phyloP scores from a whole-genome alignment of 2,329 filamentous ascomycete genomes.

The Claviceps digitariae region DNA sequence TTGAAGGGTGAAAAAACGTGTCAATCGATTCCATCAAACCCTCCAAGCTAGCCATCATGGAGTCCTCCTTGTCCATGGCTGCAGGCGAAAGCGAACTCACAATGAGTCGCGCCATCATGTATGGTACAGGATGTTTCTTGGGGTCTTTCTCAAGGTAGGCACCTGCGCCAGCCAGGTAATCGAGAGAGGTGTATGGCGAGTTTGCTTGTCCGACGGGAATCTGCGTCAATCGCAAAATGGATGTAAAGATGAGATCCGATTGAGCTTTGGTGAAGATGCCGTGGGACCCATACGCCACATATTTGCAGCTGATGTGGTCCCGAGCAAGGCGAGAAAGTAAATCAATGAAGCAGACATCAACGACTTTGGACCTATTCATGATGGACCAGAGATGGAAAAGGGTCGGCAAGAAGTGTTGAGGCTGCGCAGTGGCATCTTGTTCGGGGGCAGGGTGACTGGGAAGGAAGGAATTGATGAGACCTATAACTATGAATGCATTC shows the following conservation, averaged over 20 bases:
- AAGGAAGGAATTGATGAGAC: constrained; percentile 72
- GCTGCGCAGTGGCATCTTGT: constrained; percentile 61
- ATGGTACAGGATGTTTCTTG: constrained; percentile 82
- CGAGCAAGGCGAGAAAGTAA: constrained; percentile 76
- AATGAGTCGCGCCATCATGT: constrained; percentile 87
- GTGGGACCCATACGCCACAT: constrained; percentile 71
- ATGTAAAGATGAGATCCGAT: constrained; percentile 83
- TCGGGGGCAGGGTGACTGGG: constrained; percentile 69
- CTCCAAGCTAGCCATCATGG: constrained; percentile 73
- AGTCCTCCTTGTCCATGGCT: constrained; percentile 63
- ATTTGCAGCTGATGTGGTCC: constrained; percentile 61
- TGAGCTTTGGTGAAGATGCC: constrained; percentile 90
- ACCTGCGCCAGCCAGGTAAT: constrained; percentile 70
- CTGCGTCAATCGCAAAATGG: constrained; percentile 75
- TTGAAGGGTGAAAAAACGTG: constrained; percentile 97
- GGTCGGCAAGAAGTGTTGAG: constrained; percentile 79
- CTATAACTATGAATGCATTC: constrained; percentile 85
- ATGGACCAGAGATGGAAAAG: constrained; percentile 96
- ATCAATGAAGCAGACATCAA: constrained; percentile 81
- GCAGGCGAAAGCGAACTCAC: constrained; percentile 83
- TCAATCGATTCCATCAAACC: constrained; percentile 89
- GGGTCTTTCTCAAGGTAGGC: constrained; percentile 83
- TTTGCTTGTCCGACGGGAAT: constrained; percentile 95
- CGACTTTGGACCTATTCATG: constrained; percentile 74
- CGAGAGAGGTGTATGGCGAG: constrained; percentile 78